Evolutionary conservation across 2,329 filamentous ascomycete genomes (phyloP).

Genomic region (Penicillium sp.): DNA sequence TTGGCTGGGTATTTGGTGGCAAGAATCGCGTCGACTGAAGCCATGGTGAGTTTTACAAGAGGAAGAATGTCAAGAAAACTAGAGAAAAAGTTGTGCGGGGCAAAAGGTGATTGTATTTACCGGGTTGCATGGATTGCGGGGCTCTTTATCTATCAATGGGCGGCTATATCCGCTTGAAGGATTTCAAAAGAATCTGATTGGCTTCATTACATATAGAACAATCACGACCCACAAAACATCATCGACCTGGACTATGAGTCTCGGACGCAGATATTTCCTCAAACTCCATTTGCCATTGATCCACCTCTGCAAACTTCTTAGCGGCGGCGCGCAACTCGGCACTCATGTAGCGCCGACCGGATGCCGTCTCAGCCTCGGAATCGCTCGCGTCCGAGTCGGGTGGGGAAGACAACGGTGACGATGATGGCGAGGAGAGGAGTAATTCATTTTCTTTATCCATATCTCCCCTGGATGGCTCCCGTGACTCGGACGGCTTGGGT

Average conservation of each 20-base stretch:
- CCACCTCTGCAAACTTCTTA: constrained; percentile 43
- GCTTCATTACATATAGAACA: constrained; percentile 1
- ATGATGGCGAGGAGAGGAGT: constrained; percentile 30
- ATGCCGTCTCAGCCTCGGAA: constrained; percentile 18
- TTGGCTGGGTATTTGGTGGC: constrained; percentile 76
- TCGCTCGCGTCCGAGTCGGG: constrained; percentile 32
- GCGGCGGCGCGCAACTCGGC: constrained; percentile 38
- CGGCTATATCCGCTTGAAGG: constrained; percentile 4
- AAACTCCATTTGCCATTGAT: constrained; percentile 46
- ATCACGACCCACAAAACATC: not conserved
- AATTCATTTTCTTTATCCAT: constrained; percentile 34
- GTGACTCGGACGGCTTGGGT: constrained; percentile 2
- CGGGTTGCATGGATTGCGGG: constrained; percentile 22
- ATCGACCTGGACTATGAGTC: constrained; percentile 21
- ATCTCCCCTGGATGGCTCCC: constrained; percentile 7
- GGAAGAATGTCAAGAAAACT: not conserved
- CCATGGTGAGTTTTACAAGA: constrained; percentile 22
- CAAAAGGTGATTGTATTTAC: constrained; percentile 3
- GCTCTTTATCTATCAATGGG: constrained; percentile 5
- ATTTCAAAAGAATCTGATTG: not conserved
- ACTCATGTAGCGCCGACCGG: constrained; percentile 28
- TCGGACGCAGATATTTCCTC: constrained; percentile 38
- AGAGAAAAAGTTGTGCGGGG: constrained; percentile 6
- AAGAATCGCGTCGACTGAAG: constrained; percentile 42
- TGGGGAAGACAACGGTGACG: constrained; percentile 36